These are phyloP conservation scores for Macrophomina tecta DNA, from an alignment of 2,329 filamentous ascomycete genomes.

Conservation along the genomic window DNA sequence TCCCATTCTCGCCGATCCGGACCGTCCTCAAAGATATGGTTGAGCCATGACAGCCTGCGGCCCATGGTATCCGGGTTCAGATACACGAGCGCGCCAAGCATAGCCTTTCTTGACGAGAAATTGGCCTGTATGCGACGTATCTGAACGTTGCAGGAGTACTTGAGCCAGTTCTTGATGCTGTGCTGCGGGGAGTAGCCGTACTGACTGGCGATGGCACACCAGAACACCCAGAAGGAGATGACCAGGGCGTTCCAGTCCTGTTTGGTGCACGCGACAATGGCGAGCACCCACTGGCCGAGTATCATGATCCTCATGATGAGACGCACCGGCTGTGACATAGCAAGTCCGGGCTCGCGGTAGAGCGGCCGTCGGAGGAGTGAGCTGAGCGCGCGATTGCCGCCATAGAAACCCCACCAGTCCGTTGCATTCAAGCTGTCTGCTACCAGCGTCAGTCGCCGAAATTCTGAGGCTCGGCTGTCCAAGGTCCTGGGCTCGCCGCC, in stretches of 20 bases:
- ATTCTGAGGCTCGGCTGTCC: background rate
- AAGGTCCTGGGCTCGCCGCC: constrained; percentile 6
- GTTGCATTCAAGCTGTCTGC: constrained; percentile 6
- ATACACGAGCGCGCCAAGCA: constrained; percentile 16
- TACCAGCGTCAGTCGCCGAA: background rate
- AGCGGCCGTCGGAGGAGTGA: constrained; percentile 2
- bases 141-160: constrained; percentile 14
- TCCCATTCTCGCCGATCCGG: constrained; percentile 14
- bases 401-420: constrained; percentile 21
- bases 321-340: background rate
- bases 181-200: background rate
- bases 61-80: constrained; percentile 13
- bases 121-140: background rate
- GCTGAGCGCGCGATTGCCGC: background rate
- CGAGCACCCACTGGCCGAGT: constrained; percentile 15
- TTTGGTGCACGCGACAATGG: background rate
- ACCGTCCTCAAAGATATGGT: constrained; percentile 14
- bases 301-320: background rate
- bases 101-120: constrained; percentile 10
- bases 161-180: constrained; percentile 13
- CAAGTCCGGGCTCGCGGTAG: constrained; percentile 3
- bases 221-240: constrained; percentile 18
- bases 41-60: constrained; percentile 11
- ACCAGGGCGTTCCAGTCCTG: constrained; percentile 20
- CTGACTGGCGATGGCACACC: background rate